Evolutionary conservation across 1,139 yeast species (phyloP).

Genomic region (Chernovozyma aurita): DNA sequence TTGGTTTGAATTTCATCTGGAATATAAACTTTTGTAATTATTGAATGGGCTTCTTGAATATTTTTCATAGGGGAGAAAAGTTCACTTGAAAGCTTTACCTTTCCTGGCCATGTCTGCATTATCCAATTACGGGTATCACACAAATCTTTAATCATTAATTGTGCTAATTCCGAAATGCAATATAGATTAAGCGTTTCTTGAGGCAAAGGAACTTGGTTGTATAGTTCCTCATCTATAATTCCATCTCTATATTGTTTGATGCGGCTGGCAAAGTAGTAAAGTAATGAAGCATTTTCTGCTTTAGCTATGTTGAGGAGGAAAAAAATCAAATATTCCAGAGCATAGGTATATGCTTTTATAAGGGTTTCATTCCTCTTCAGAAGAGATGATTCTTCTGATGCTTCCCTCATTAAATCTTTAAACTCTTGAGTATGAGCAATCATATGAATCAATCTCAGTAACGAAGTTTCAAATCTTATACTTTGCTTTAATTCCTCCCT

Average conservation of each 20-base stretch:
- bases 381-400: slow-evolving; percentile 16
- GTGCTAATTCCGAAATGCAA: slow-evolving; percentile 69
- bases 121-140: slow-evolving; percentile 64
- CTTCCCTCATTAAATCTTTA: slow-evolving; percentile 31
- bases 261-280: slow-evolving; percentile 74
- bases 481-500: slow-evolving; percentile 38
- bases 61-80: slow-evolving; percentile 54
- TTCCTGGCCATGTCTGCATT: slow-evolving; percentile 79
- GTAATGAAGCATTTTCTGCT: slow-evolving; percentile 63
- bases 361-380: slow-evolving; percentile 12
- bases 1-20: slow-evolving; percentile 36
- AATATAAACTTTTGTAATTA: slow-evolving; percentile 46
- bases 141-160: slow-evolving; percentile 55
- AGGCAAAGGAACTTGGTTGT: slow-evolving; percentile 22
- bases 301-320: slow-evolving; percentile 59
- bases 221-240: slow-evolving; percentile 32
- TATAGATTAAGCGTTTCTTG: slow-evolving; percentile 44
- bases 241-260: slow-evolving; percentile 76
- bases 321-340: slow-evolving; percentile 55
- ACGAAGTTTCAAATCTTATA: slow-evolving; percentile 55
- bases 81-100: slow-evolving; percentile 61
- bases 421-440: slow-evolving; percentile 76
- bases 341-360: slow-evolving; percentile 46
- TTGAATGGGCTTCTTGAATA: slow-evolving; percentile 38
- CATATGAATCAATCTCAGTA: slow-evolving; percentile 65